These are phyloP conservation scores for Paramecium pentaurelia DNA, from an alignment of 73 alveolate genomes.

Conservation along the genomic window DNA sequence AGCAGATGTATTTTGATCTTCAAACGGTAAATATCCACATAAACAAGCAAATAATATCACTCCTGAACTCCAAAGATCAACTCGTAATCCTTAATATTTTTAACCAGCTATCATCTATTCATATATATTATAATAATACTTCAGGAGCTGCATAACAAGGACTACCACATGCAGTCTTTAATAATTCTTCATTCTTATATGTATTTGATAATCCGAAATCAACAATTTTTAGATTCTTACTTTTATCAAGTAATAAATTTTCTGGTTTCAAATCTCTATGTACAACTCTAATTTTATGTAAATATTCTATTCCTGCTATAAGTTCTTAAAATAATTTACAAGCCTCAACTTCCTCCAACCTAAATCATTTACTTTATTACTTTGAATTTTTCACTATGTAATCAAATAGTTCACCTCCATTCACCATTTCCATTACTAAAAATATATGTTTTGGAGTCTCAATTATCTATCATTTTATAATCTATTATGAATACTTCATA, in stretches of 20 bases:
- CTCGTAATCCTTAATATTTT: slow-evolving; percentile 81
- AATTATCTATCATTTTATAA: slow-evolving; percentile 35
- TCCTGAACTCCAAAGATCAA: slow-evolving; percentile 95
- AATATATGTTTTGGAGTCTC: slow-evolving; percentile 62
- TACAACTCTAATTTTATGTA: slow-evolving; percentile 83
- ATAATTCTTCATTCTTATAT: slow-evolving; percentile 80
- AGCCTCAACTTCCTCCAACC: slow-evolving; percentile 90
- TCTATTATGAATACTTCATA: slow-evolving; percentile 60
- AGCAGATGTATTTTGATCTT: slow-evolving; percentile 53
- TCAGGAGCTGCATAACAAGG: slow-evolving; percentile 24
- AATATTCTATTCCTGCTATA: slow-evolving; percentile 89
- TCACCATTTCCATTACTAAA: slow-evolving; percentile 53
- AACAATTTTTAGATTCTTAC: slow-evolving; percentile 87
- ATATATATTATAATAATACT: background rate
- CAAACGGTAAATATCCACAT: slow-evolving; percentile 95
- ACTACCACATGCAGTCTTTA: slow-evolving; percentile 84
- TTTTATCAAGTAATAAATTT: slow-evolving; percentile 83
- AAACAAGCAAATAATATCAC: slow-evolving; percentile 91
- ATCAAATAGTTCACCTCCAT: slow-evolving; percentile 57
- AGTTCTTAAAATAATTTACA: slow-evolving; percentile 87
- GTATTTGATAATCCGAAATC: slow-evolving; percentile 95
- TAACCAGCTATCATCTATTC: slow-evolving; percentile 91
- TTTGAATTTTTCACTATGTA: slow-evolving; percentile 44
- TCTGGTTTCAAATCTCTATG: slow-evolving; percentile 97
- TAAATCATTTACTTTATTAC: slow-evolving; percentile 37